Evolutionary conservation across 1,139 yeast genomes (phyloP).

Genomic region (Suhomyces panamericanus): DNA sequence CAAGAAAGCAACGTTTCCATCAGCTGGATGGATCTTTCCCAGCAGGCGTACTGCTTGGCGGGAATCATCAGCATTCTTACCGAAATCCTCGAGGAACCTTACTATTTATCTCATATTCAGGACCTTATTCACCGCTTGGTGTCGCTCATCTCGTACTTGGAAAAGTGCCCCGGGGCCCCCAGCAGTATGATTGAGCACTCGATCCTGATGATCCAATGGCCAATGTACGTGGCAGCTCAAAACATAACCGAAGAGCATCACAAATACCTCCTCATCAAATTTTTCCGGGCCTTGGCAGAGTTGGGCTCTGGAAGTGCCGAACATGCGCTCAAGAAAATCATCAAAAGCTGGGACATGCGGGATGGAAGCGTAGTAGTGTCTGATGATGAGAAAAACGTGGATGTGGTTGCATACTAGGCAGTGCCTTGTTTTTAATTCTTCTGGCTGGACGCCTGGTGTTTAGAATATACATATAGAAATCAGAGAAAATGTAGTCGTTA

Average conservation of each 20-base stretch:
- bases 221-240: slow-evolving; percentile 61
- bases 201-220: slow-evolving; percentile 60
- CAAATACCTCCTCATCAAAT: slow-evolving; percentile 45
- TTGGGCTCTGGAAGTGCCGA: slow-evolving; percentile 29
- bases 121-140: slow-evolving; percentile 30
- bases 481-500: too few species aligned
- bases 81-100: slow-evolving; percentile 34
- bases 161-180: slow-evolving; percentile 24
- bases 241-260: slow-evolving; percentile 50
- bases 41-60: slow-evolving; percentile 40
- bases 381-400: slow-evolving; percentile 13
- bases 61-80: slow-evolving; percentile 37
- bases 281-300: slow-evolving; percentile 31
- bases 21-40: slow-evolving; percentile 47
- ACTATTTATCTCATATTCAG: slow-evolving; percentile 36
- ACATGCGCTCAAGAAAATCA: slow-evolving; percentile 19
- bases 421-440: background rate
- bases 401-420: slow-evolving; percentile 17
- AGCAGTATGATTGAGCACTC: slow-evolving; percentile 28
- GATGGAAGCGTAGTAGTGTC: slow-evolving; percentile 24
- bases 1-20: slow-evolving; percentile 22
- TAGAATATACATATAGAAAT: too few species aligned
- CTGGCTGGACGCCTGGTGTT: too few species aligned
- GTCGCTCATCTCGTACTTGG: slow-evolving; percentile 29
- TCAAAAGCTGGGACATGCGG: slow-evolving; percentile 19